Base-by-base conservation (phyloP, 441 rosid species). In the Omphalea diandra region DNA sequence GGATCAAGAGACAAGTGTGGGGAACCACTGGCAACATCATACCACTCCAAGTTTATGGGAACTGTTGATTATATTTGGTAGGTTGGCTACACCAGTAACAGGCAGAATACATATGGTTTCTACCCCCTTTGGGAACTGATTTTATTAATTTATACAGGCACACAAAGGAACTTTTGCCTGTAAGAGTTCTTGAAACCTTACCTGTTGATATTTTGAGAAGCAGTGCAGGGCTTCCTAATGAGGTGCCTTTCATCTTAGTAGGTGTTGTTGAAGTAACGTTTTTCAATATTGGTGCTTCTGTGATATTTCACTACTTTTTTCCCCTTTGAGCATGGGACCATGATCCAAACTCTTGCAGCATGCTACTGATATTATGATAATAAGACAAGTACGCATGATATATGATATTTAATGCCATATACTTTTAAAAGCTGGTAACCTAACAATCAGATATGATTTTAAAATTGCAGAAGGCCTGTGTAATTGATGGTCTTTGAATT, bases 11-110 rank as follows among this genome's bases (percentile, higher is more conserved):
- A 84, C 77, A 71, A 47, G 36, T 15, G 36, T 43, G 97, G 98
- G 74, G 98, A 94, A 75, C 96, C 98, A 61, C 80, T 90, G 79
- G 99, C 94, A 71, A 94, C 97, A 65, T 88, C 98, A 6, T 87
- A 78, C 79, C 97, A 93, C 77, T 86, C 91, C 63, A 78, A 75
- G 82, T 93, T 90, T 76, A 82, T 83, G 71, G 98, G 93, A 80
- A 92, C 99, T 53, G 97, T 91, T 74, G 99, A 94, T 80, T 91
- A 94, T 71, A 90, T 94, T 69, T 94, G 97, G 73, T 69, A 73
- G 8, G 31, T 32, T 24, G 50, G 20, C 66, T 58, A 41, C 18
- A 46, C 33, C 49, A 50, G 7, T 47, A 49, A 73, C 26, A 11
- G 4, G 41, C 52, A 20, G 60, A 44, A 56, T 74, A 46, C 22